A percentile compares a stretch with the other conserved stretches of the same genome.
phyloP scores from a whole-genome alignment of 163 green algal species.

The Chlorella variabilis region DNA sequence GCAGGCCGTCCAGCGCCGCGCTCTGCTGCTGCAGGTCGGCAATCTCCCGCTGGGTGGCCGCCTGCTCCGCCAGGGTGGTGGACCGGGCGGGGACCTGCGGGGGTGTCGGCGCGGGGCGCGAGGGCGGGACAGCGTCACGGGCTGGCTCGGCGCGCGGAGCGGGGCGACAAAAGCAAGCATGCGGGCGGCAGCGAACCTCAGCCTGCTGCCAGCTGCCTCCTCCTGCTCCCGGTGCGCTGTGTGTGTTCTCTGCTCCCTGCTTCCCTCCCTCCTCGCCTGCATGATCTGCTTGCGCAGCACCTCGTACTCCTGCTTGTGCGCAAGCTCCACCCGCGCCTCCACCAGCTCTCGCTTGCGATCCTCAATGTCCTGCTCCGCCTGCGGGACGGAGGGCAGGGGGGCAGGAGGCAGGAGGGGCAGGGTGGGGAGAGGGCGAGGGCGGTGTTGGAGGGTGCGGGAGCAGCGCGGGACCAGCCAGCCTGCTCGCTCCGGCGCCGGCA shows the following conservation, averaged over 20 bases:
- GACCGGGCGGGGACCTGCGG: slow-evolving; percentile 33
- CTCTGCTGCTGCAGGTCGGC: slow-evolving; percentile 41
- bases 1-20: slow-evolving; percentile 4
- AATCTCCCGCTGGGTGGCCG: slow-evolving; percentile 39
- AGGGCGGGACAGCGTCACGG: too few species aligned
- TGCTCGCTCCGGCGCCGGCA: neutral
- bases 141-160: too few species aligned
- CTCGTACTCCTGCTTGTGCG: slow-evolving; percentile 45
- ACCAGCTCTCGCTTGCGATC: slow-evolving; percentile 40
- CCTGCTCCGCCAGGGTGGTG: slow-evolving; percentile 41
- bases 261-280: too few species aligned
- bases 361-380: slow-evolving; percentile 42
- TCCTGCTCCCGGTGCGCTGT: too few species aligned
- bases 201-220: too few species aligned
- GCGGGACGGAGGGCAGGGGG: neutral
- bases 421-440: neutral
- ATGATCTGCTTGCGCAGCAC: slow-evolving; percentile 5
- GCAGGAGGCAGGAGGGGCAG: neutral
- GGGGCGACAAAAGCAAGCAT: too few species aligned
- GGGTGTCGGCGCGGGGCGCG: too few species aligned
- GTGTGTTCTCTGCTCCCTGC: too few species aligned
- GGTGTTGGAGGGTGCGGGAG: neutral
- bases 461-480: neutral
- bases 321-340: slow-evolving; percentile 39
- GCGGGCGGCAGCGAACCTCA: too few species aligned